Evolutionary conservation across 1,284 basidiomycete species (phyloP).

Genomic region (Rhodotorula sp.): DNA sequence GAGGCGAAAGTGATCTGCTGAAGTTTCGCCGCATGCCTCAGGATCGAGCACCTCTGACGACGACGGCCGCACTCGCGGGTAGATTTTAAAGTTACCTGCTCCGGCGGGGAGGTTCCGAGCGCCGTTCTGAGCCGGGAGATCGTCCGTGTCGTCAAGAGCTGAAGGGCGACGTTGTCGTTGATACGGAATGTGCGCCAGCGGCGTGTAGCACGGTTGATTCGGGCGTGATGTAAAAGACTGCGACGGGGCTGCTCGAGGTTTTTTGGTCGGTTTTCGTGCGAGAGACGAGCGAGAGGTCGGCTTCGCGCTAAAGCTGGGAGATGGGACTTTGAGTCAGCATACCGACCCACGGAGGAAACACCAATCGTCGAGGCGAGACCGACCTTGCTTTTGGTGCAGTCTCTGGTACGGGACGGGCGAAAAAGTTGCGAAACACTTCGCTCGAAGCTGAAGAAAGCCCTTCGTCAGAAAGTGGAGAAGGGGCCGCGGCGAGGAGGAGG

Average conservation of each 20-base stretch:
- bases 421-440: conserved; percentile 61
- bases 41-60: neutral
- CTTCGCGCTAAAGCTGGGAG: neutral
- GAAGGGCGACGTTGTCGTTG: neutral
- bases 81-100: neutral
- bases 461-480: conserved; percentile 7
- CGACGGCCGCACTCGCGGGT: neutral
- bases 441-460: conserved; percentile 65
- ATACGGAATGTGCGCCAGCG: neutral
- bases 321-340: no score
- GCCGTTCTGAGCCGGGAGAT: neutral
- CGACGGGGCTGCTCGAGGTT: neutral
- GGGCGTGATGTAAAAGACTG: neutral
- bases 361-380: no score
- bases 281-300: neutral
- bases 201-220: neutral
- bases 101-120: neutral
- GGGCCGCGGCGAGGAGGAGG: conserved; percentile 1
- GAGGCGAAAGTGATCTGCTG: neutral
- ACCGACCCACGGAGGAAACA: no score
- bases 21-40: neutral
- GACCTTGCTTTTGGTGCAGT: no score
- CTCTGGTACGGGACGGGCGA: no score
- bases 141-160: neutral
- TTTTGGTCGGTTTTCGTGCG: neutral